Evolutionary conservation across 768 basidiomycete species (phyloP), one percentile per base, ranked within the genome.

Genomic region (Rhodotorula kratochvilovae): DNA sequence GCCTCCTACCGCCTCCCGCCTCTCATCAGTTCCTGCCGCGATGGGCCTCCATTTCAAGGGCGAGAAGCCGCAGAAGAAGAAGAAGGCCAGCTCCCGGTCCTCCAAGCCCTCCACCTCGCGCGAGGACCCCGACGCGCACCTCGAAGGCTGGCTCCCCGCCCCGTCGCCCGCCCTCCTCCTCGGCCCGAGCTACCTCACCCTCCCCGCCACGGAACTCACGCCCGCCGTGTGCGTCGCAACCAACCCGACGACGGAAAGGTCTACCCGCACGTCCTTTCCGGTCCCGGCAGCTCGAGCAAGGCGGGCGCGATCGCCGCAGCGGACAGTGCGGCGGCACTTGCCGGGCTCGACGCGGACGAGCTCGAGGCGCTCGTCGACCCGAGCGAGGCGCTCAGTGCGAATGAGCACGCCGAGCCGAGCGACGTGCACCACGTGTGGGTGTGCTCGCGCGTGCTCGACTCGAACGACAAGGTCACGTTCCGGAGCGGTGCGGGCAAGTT

Each of bases 391-490:
- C 13, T 15, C 27, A 27, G 23, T 8, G 12, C 35, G 12, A 21
- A 27, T 0, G 35, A 33, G 46, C 29, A 21, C 39, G 15, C 48
- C 61, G 58, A 68, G 25, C 92, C 92, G 8, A 85, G 85, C 0
- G 91, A 94, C 70, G 89, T 93, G 43, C 83, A 89, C 29, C 91
- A 94, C 77, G 92, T 95, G 21, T 95, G 92, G 92, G 92, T 95
- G 23, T 86, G 85, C 33, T 93, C 92, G 39, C 87, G 90, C 58
- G 85, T 94, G 31, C 89, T 91, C 51, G 92, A 92, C 45, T 87
- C 92, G 29, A 80, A 86, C 11, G 91, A 76, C 61, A 68, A 90
- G 19, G 85, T 95, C 78, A 95, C 94, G 79, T 81, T 95, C 69
- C 87, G 92, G 31, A 90, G 90, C 45, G 77, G 78, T 4, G 67